phyloP scores from a whole-genome alignment of 768 basidiomycete species.

The Candolleomyces eurysporus region DNA sequence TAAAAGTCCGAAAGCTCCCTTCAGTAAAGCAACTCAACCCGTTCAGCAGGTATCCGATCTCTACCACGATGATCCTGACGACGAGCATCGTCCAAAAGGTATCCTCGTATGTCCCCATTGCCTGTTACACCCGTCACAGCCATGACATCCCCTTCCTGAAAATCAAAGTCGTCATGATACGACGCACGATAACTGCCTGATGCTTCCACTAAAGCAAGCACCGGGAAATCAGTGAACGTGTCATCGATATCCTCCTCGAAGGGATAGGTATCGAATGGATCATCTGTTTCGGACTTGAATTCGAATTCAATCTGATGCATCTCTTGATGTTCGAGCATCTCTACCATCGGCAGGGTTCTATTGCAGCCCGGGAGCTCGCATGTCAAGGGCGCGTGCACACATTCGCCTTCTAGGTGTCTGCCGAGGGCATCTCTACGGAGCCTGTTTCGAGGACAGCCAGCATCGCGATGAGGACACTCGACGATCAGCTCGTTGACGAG shows the following conservation, averaged over 20 bases:
- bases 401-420: conserved; percentile 59
- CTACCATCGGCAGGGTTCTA: conserved; percentile 31
- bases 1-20: background rate
- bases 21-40: background rate
- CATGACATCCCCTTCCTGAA: conserved; percentile 1
- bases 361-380: background rate
- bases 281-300: background rate
- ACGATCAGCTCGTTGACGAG: conserved; percentile 81
- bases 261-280: background rate
- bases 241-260: background rate
- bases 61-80: background rate
- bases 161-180: background rate
- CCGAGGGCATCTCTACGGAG: conserved; percentile 65
- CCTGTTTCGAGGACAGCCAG: conserved; percentile 55
- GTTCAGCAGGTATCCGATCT: background rate
- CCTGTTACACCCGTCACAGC: background rate
- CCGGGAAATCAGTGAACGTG: background rate
- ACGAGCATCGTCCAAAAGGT: conserved; percentile 3
- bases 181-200: background rate
- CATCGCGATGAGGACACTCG: conserved; percentile 59
- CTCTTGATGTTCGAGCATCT: conserved; percentile 79
- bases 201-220: background rate
- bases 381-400: conserved; percentile 34
- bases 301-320: background rate
- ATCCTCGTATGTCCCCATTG: background rate